Evolutionary conservation across 1,139 yeast genomes (phyloP).

Genomic region (Hanseniaspora gamundiae): DNA sequence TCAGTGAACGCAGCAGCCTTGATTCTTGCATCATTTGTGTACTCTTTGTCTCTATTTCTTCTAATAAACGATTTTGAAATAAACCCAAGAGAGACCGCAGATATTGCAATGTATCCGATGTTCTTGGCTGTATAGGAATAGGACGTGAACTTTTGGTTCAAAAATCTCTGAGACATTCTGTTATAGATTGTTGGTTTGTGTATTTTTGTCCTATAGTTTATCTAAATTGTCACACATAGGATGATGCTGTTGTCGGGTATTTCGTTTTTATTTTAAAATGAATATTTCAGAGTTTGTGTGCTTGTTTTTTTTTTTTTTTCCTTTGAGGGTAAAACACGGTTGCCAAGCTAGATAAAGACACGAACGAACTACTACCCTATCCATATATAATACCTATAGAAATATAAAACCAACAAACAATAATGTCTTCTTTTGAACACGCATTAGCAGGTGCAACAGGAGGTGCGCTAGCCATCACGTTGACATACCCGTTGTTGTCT

Average conservation of each 20-base stretch:
- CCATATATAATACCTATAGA: too few relatives aligned
- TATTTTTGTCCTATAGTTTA: neutral
- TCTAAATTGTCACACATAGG: too few relatives aligned
- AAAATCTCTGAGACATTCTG: constrained; percentile 12
- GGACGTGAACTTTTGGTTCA: neutral
- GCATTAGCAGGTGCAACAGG: constrained; percentile 92
- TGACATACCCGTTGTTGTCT: constrained; percentile 78
- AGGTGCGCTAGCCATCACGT: constrained; percentile 75
- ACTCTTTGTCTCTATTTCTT: constrained; percentile 1
- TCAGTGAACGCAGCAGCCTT: neutral
- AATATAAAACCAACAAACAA: neutral
- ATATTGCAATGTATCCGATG: constrained; percentile 1
- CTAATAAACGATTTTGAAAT: neutral
- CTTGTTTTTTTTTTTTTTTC: too few relatives aligned
- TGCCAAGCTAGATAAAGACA: too few relatives aligned
- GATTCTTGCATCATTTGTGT: neutral
- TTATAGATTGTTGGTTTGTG: neutral
- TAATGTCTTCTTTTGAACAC: constrained; percentile 38
- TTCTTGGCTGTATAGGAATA: neutral
- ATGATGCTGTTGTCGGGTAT: too few relatives aligned
- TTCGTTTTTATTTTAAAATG: too few relatives aligned
- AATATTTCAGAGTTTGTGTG: too few relatives aligned
- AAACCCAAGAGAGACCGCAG: neutral
- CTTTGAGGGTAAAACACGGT: too few relatives aligned
- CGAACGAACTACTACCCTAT: too few relatives aligned